A percentile compares a stretch with the other conserved stretches of the same genome.
These are phyloP conservation scores for Oryza longistaminata DNA, from an alignment of 176 grass and related monocot species.

Conservation along the genomic window DNA sequence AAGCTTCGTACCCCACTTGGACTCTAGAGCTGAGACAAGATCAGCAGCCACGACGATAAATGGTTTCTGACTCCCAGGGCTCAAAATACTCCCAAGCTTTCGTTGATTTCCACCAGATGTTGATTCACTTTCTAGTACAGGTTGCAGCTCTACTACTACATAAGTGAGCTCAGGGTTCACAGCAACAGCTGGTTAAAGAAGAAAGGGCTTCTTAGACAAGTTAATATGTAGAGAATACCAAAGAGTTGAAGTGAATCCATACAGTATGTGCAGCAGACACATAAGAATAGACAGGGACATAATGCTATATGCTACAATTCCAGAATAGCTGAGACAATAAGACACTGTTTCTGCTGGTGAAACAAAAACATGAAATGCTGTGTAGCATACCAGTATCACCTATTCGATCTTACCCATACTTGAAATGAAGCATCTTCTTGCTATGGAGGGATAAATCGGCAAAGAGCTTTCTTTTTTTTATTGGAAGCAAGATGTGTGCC, in stretches of 20 bases:
- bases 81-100: constrained; percentile 72
- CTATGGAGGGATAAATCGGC: not conserved
- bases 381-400: not conserved
- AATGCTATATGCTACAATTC: not conserved
- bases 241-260: not conserved
- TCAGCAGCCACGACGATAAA: constrained; percentile 81
- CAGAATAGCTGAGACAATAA: not conserved
- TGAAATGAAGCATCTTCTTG: not conserved
- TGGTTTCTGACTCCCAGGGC: constrained; percentile 46
- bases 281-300: not conserved
- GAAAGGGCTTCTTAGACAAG: constrained; percentile 31
- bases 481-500: not conserved
- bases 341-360: not conserved
- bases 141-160: constrained; percentile 66
- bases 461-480: not conserved
- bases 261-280: constrained; percentile 9
- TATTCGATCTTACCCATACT: constrained; percentile 9
- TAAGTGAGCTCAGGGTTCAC: constrained; percentile 86
- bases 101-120: constrained; percentile 50
- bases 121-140: constrained; percentile 42
- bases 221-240: constrained; percentile 29
- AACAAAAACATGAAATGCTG: not conserved
- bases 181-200: constrained; percentile 78
- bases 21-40: constrained; percentile 78
- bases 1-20: constrained; percentile 87